Conservation (phyloP, 352 stramenopile genomes). For the Phytophthora citrophthora region DNA sequence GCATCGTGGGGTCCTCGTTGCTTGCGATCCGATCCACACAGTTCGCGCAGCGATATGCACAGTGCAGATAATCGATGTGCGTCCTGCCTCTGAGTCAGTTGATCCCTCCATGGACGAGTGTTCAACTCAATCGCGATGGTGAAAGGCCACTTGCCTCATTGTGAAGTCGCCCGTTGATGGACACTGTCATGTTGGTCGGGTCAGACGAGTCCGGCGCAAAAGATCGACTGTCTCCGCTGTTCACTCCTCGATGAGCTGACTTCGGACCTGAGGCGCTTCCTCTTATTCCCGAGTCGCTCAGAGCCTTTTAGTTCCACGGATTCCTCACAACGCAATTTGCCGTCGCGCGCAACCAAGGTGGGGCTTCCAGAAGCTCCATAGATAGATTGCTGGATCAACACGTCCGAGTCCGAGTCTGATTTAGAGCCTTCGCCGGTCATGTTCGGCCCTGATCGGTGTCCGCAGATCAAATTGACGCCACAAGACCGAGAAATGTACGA, state of each 20-base stretch:
- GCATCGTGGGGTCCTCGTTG: background rate
- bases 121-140: too few relatives aligned
- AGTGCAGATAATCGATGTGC: background rate
- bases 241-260: conserved; percentile 12
- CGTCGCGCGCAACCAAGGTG: background rate
- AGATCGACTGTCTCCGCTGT: conserved; percentile 4
- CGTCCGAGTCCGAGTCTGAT: too few relatives aligned
- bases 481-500: conserved; percentile 35
- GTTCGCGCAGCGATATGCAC: conserved; percentile 6
- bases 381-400: too few relatives aligned
- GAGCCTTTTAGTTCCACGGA: conserved; percentile 15
- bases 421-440: background rate
- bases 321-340: conserved; percentile 25
- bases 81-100: conserved; percentile 12
- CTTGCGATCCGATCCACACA: background rate
- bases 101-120: conserved; percentile 3
- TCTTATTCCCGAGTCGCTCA: conserved; percentile 9
- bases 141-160: background rate
- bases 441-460: conserved; percentile 29
- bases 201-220: conserved; percentile 5
- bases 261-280: conserved; percentile 10
- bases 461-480: conserved; percentile 33
- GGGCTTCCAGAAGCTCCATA: too few relatives aligned
- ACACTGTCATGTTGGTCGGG: conserved; percentile 5
- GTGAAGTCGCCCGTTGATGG: background rate